These are phyloP conservation scores for Juglanconis juglandina DNA, from an alignment of 2,329 filamentous ascomycete species.

Conservation along the genomic window DNA sequence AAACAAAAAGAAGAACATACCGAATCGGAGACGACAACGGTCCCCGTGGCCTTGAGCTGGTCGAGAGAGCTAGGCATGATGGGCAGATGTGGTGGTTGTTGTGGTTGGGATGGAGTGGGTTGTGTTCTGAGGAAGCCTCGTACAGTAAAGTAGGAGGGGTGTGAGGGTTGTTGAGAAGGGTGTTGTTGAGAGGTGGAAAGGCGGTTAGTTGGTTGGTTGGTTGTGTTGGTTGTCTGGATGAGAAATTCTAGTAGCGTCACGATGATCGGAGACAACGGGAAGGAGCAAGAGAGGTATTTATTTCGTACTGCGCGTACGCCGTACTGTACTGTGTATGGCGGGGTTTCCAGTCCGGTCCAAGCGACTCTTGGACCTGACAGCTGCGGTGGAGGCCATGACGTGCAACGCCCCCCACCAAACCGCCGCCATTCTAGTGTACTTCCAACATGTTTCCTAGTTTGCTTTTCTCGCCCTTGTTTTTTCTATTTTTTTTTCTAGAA, in stretches of 20 bases:
- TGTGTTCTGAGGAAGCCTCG: background rate
- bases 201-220: background rate
- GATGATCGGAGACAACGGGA: background rate
- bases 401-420: too few species aligned
- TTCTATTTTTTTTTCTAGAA: too few species aligned
- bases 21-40: conserved; percentile 95
- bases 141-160: background rate
- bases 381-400: too few species aligned
- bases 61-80: conserved; percentile 87
- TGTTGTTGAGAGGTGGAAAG: background rate
- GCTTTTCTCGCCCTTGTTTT: too few species aligned
- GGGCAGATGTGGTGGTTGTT: conserved; percentile 16
- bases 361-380: too few species aligned
- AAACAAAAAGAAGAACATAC: background rate
- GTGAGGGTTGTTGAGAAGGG: background rate
- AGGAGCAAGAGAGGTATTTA: conserved; percentile 14
- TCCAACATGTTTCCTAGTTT: too few species aligned
- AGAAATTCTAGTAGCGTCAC: background rate
- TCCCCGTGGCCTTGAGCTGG: conserved; percentile 95
- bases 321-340: background rate
- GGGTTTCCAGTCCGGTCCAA: conserved; percentile 2
- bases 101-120: background rate
- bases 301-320: background rate
- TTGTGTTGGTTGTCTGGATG: background rate
- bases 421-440: too few species aligned